These are phyloP conservation scores for Trichoderma guizhouense DNA, from an alignment of 2,329 filamentous ascomycete species.

Conservation along the genomic window DNA sequence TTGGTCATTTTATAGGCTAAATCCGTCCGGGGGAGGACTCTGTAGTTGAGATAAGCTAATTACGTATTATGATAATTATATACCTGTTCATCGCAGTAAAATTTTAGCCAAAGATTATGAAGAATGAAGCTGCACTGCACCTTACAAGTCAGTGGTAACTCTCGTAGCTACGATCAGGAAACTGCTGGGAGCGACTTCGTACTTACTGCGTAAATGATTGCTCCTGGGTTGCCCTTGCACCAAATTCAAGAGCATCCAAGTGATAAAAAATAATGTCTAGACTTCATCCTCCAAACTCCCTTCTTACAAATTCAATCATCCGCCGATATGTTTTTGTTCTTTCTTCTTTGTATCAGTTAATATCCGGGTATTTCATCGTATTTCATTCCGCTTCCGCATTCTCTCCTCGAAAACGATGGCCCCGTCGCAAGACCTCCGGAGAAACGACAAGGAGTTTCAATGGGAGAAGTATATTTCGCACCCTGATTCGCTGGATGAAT, in stretches of 20 bases:
- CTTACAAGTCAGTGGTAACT: background rate
- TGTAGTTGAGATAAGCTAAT: background rate
- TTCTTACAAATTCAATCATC: background rate
- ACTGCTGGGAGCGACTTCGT: background rate
- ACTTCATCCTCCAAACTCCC: background rate
- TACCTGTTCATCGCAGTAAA: background rate
- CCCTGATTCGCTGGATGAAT: background rate
- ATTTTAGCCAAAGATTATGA: background rate
- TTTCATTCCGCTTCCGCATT: background rate
- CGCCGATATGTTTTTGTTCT: background rate
- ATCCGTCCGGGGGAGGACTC: background rate
- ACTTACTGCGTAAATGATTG: background rate
- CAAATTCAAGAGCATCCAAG: background rate
- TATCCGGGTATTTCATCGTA: background rate
- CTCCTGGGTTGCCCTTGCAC: background rate
- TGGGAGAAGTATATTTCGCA: background rate
- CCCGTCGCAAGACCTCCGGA: too few relatives aligned
- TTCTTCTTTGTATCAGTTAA: background rate
- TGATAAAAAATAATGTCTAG: background rate
- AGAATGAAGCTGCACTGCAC: background rate
- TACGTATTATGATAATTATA: background rate
- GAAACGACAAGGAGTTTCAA: background rate
- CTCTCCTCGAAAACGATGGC: background rate
- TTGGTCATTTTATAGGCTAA: background rate
- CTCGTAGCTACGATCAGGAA: background rate